phyloP scores from a whole-genome alignment of 78 protist species.

The Protostelium mycophagum region DNA sequence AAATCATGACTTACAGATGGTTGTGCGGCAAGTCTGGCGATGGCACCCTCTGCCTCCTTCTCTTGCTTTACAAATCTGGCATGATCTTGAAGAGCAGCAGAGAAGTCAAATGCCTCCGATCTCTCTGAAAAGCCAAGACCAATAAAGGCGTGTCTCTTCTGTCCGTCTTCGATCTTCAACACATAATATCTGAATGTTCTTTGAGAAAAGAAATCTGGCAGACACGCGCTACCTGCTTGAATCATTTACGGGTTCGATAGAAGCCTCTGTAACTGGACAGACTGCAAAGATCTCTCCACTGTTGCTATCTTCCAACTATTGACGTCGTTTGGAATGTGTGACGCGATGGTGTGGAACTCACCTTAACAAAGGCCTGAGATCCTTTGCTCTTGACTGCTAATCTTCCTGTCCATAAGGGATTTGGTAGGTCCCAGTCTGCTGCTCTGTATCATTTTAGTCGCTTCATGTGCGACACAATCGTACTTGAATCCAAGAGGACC shows the following conservation, averaged over 20 bases:
- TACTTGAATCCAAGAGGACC: constrained; percentile 41
- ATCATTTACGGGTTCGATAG: constrained; percentile 69
- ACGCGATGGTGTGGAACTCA: background rate
- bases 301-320: constrained; percentile 30
- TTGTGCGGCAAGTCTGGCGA: background rate
- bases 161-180: constrained; percentile 60
- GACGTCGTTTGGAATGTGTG: background rate
- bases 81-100: constrained; percentile 70
- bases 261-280: constrained; percentile 51
- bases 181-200: constrained; percentile 64
- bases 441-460: constrained; percentile 15
- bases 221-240: constrained; percentile 50
- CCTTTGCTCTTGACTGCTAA: constrained; percentile 46
- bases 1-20: background rate
- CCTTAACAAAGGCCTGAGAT: constrained; percentile 26
- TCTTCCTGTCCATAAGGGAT: constrained; percentile 61
- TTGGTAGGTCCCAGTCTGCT: constrained; percentile 59
- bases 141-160: constrained; percentile 59
- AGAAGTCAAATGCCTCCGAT: constrained; percentile 73
- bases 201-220: no score
- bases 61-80: background rate
- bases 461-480: background rate
- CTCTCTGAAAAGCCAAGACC: constrained; percentile 75
- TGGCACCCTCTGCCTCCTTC: background rate
- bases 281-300: constrained; percentile 64